Conservation (phyloP, 805 yeast species). For the Metschnikowia lochheadii region DNA sequence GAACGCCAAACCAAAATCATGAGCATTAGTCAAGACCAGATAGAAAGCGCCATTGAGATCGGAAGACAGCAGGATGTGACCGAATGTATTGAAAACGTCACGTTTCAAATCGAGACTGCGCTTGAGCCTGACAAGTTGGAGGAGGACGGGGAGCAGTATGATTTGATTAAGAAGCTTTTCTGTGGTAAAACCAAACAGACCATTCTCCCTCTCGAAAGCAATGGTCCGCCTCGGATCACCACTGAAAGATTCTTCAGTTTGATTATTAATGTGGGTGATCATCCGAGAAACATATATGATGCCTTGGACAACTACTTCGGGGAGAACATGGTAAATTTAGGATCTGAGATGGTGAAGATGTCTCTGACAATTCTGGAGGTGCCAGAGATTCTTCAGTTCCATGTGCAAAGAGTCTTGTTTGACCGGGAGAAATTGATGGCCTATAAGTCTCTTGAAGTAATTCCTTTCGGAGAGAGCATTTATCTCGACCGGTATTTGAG, state of each 20-base stretch:
- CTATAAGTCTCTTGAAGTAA: conserved; percentile 75
- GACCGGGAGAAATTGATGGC: conserved; percentile 71
- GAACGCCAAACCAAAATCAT: conserved; percentile 17
- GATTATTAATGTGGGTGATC: conserved; percentile 81
- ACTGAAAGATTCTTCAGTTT: conserved; percentile 76
- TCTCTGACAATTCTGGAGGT: conserved; percentile 64
- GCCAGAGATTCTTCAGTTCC: conserved; percentile 85
- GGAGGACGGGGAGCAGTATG: conserved; percentile 75
- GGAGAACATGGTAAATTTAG: conserved; percentile 65
- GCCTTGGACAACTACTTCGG: conserved; percentile 82
- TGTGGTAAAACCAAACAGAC: conserved; percentile 83
- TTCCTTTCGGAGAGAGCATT: conserved; percentile 72
- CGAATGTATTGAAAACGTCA: conserved; percentile 92
- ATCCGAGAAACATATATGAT: conserved; percentile 85
- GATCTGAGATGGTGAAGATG: conserved; percentile 70
- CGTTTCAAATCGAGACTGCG: conserved; percentile 87
- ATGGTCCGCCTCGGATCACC: conserved; percentile 25
- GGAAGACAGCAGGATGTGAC: conserved; percentile 98
- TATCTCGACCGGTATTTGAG: conserved; percentile 87
- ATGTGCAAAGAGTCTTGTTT: conserved; percentile 89
- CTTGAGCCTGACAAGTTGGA: conserved; percentile 63
- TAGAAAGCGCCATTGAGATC: conserved; percentile 69
- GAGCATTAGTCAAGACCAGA: conserved; percentile 54
- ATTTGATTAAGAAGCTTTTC: conserved; percentile 73
- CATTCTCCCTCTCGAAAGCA: conserved; percentile 49